phyloP scores from a whole-genome alignment of 805 yeast genomes.

The Ogataea minuta region DNA sequence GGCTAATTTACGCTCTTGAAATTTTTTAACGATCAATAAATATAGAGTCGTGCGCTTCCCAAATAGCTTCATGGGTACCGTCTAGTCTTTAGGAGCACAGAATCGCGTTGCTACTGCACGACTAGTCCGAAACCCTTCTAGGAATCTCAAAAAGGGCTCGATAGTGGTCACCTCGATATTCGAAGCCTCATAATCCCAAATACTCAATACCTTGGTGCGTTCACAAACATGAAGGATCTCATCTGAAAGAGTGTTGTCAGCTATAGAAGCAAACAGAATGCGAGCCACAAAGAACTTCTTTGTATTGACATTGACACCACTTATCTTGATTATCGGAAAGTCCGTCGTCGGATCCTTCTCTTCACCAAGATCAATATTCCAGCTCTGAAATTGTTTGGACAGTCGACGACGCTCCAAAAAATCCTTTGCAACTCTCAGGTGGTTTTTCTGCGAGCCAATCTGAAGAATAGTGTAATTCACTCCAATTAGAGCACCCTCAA shows the following conservation, averaged over 20 bases:
- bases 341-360: too few relatives aligned
- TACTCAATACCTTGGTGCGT: conserved; percentile 1
- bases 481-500: conserved; percentile 14
- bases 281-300: conserved; percentile 1
- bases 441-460: neutral
- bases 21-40: conserved; percentile 8
- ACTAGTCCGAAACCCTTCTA: too few relatives aligned
- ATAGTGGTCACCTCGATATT: neutral
- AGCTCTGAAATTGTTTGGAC: conserved; percentile 2
- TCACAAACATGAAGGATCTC: neutral
- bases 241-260: neutral
- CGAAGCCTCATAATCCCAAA: neutral
- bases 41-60: conserved; percentile 6
- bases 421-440: conserved; percentile 2
- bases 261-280: neutral
- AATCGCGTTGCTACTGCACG: neutral
- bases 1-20: conserved; percentile 5
- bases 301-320: conserved; percentile 1
- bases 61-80: neutral
- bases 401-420: conserved; percentile 1
- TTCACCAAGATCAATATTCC: conserved; percentile 6
- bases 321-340: neutral
- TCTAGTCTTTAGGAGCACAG: neutral
- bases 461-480: conserved; percentile 11
- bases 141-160: too few relatives aligned